phyloP scores from a whole-genome alignment of 306 rosid genomes.

The Hippophae rhamnoides region DNA sequence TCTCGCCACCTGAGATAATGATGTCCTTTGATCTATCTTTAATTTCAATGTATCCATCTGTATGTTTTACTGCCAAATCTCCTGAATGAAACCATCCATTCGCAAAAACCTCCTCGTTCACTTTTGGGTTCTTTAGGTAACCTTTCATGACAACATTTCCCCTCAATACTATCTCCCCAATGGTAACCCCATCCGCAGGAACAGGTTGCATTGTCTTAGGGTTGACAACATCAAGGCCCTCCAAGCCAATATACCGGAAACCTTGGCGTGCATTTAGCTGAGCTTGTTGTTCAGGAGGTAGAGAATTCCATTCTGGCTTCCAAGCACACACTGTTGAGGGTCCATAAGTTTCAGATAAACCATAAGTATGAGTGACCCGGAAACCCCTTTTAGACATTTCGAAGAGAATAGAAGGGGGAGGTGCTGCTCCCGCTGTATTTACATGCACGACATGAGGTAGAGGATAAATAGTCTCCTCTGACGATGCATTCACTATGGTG shows the following conservation, averaged over 20 bases:
- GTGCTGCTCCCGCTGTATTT: slow-evolving; percentile 93
- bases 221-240: slow-evolving; percentile 56
- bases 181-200: slow-evolving; percentile 65
- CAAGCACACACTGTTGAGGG: slow-evolving; percentile 83
- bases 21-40: slow-evolving; percentile 95
- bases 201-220: slow-evolving; percentile 62
- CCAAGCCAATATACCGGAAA: slow-evolving; percentile 60
- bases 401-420: slow-evolving; percentile 68
- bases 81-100: slow-evolving; percentile 92
- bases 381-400: slow-evolving; percentile 73
- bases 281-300: slow-evolving; percentile 52
- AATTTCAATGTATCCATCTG: slow-evolving; percentile 81
- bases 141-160: slow-evolving; percentile 91
- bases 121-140: slow-evolving; percentile 78
- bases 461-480: slow-evolving; percentile 65
- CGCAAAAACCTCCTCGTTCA: slow-evolving; percentile 57
- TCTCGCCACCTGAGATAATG: slow-evolving; percentile 89
- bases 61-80: slow-evolving; percentile 83
- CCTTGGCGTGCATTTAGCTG: slow-evolving; percentile 84
- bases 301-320: slow-evolving; percentile 89
- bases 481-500: slow-evolving; percentile 61
- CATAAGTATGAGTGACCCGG: slow-evolving; percentile 81
- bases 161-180: slow-evolving; percentile 83
- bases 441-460: slow-evolving; percentile 71
- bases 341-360: slow-evolving; percentile 84